Evolutionary conservation across 495 filamentous ascomycete species (phyloP).

Genomic region (Immersiella caudata): DNA sequence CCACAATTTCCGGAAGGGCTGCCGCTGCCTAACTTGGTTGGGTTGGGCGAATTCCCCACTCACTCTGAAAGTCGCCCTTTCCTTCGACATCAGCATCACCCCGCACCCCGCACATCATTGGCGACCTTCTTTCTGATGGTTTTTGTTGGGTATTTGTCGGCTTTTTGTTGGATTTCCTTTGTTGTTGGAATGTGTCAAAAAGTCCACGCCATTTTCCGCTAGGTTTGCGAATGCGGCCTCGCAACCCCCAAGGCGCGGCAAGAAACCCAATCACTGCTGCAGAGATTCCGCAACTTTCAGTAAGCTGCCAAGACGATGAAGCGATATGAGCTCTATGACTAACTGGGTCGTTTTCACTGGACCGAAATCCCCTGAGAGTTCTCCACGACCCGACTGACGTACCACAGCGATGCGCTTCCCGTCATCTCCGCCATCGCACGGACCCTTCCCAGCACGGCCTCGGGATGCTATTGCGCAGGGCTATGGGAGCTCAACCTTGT

Average conservation of each 20-base stretch:
- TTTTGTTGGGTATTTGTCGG: no score
- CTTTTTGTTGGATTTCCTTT: no score
- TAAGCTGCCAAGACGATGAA: not conserved
- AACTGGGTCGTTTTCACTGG: not conserved
- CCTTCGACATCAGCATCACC: no score
- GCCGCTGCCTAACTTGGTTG: no score
- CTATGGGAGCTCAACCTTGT: not conserved
- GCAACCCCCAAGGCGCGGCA: not conserved
- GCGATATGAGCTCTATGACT: not conserved
- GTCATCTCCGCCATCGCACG: not conserved
- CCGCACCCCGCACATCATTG: no score
- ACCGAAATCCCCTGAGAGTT: not conserved
- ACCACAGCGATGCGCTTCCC: not conserved
- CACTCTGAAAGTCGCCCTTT: no score
- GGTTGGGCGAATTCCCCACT: no score
- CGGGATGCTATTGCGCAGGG: not conserved
- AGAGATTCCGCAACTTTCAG: not conserved
- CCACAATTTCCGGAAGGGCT: no score
- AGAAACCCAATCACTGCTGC: not conserved
- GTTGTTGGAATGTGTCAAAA: slow-evolving; percentile 12
- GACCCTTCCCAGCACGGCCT: not conserved
- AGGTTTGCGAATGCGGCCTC: not conserved
- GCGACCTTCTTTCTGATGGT: no score
- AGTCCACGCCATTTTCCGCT: not conserved
- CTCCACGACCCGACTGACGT: not conserved